Base-by-base conservation (phyloP, 2,329 filamentous ascomycete genomes). In the Orbilia blumenaviensis region DNA sequence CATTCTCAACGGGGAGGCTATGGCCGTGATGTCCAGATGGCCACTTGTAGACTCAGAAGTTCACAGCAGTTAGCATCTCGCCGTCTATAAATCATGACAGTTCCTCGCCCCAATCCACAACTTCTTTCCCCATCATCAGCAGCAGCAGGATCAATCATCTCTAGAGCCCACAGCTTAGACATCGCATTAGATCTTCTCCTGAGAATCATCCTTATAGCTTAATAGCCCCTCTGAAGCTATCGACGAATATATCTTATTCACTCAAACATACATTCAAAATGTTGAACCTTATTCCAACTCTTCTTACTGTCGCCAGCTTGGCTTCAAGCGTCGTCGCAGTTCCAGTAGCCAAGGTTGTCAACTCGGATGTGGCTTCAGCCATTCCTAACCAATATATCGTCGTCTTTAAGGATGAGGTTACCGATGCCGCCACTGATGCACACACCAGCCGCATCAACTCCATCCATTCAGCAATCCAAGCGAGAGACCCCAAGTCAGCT, bases 371-470 rank as follows among this genome's bases (percentile, higher is more conserved):
- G 38, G 34, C 46, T 16, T 46, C 52, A 14, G 67, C 62, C 16
- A 75, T 79, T 25, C 73, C 77, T 5, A 50, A 79, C 62, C 41
- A 54, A 23, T 79, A 78, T 42, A 78, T 78, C 56, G 66, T 79
- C 32, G 52, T 77, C 56, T 68, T 79, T 23, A 78, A 78, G 48
- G 18, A 60, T n/a, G 48, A 61, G 10, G 41, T 64, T 18, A 50
- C 61, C 10, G 61, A 78, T 14, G 23, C 23, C 27, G 62, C 62
- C 41, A 16, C 46, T 23, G 46, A 58, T 14, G 16, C 38, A 34
- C 64, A 73, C 41, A 36, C 44, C 16, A 41, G 58, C 38, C 52
- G 48, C 10, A 54, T 72, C 25, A 52, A 36, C 36, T 36, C 23
- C 0, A 63, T 58, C 27, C 58, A 63, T 9, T 32, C 42, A 6